Evolutionary conservation across 1,139 yeast genomes (phyloP).

Genomic region (Diutina catenulata): DNA sequence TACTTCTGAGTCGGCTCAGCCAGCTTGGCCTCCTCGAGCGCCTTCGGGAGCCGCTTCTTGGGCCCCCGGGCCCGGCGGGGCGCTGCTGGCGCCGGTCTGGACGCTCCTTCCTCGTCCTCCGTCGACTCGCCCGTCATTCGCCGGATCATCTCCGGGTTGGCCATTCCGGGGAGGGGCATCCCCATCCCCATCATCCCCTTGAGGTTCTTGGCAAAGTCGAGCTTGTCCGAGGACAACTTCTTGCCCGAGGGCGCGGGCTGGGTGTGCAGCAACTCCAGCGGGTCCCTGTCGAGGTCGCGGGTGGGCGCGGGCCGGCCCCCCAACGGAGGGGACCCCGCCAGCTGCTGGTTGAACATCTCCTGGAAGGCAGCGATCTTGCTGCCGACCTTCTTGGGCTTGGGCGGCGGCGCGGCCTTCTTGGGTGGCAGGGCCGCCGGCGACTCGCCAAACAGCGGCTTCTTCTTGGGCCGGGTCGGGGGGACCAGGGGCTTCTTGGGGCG

Average conservation of each 20-base stretch:
- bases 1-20: constrained; percentile 8
- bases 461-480: background rate
- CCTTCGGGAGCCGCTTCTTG: constrained; percentile 56
- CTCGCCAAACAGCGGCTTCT: background rate
- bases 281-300: background rate
- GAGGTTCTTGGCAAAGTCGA: constrained; percentile 41
- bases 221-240: constrained; percentile 21
- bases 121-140: constrained; percentile 7
- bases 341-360: constrained; percentile 40
- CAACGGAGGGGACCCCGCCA: constrained; percentile 10
- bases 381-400: constrained; percentile 64
- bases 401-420: constrained; percentile 50
- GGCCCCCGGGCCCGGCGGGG: constrained; percentile 59
- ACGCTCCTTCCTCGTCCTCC: constrained; percentile 8
- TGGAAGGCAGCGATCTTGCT: constrained; percentile 74
- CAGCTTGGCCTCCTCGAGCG: constrained; percentile 34
- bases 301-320: constrained; percentile 8
- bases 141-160: constrained; percentile 20
- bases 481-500: background rate
- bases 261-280: constrained; percentile 6
- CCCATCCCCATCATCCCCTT: constrained; percentile 46
- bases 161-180: constrained; percentile 58
- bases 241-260: constrained; percentile 6
- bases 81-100: constrained; percentile 10
- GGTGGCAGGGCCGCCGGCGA: constrained; percentile 1